Evolutionary conservation across 176 grass and related monocot species (phyloP).

Genomic region (Oryza nivara): DNA sequence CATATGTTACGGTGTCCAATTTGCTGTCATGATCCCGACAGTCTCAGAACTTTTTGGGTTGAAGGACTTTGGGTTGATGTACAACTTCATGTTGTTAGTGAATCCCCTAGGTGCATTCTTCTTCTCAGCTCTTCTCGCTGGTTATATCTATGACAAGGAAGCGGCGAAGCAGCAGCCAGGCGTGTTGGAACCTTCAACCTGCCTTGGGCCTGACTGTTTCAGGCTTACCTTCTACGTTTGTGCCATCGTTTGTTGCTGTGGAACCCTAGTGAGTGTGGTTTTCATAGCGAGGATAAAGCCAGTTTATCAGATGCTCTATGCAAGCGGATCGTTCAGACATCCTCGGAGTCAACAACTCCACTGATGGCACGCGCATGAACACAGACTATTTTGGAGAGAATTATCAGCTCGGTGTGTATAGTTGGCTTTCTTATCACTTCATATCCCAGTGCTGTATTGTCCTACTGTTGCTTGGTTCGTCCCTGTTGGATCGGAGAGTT

Average conservation of each 20-base stretch:
- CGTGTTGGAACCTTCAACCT: conserved; percentile 47
- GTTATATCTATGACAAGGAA: conserved; percentile 85
- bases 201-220: conserved; percentile 84
- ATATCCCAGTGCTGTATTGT: not conserved
- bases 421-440: not conserved
- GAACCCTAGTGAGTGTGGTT: conserved; percentile 61
- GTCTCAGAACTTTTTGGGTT: conserved; percentile 82
- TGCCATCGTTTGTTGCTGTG: conserved; percentile 66
- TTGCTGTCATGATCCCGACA: conserved; percentile 87
- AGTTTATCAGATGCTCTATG: conserved; percentile 90
- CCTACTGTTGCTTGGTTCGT: conserved; percentile 1
- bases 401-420: not conserved
- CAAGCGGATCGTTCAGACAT: conserved; percentile 73
- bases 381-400: conserved; percentile 1
- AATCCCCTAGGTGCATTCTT: conserved; percentile 87
- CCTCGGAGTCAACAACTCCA: conserved; percentile 68
- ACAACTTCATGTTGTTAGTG: conserved; percentile 95
- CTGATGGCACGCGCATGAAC: conserved; percentile 30
- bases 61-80: conserved; percentile 87
- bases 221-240: conserved; percentile 73
- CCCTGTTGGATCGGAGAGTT: not conserved
- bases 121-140: conserved; percentile 87
- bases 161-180: conserved; percentile 68
- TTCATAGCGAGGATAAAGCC: conserved; percentile 76
- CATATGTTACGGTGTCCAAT: conserved; percentile 87